Evolutionary conservation across 441 rosid species (phyloP).

Genomic region (Populus hybrid): DNA sequence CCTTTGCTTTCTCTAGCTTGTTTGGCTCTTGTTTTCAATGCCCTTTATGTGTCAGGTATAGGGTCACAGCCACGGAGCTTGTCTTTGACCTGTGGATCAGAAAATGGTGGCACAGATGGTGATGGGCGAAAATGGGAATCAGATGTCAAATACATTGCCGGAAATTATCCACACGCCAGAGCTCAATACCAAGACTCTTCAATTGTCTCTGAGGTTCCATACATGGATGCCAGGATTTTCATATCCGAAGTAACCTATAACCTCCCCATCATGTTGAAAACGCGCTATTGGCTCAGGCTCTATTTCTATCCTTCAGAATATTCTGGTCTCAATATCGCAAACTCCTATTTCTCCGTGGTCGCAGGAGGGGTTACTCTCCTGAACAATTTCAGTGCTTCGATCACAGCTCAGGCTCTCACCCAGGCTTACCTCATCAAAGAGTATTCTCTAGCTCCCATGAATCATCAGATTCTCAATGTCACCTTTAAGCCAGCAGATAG

Average conservation of each 20-base stretch:
- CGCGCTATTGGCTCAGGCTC: slow-evolving; percentile 42
- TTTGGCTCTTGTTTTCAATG: slow-evolving; percentile 23
- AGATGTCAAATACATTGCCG: slow-evolving; percentile 36
- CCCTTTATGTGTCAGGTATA: slow-evolving; percentile 8
- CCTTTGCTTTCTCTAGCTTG: slow-evolving; percentile 22
- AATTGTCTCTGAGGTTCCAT: slow-evolving; percentile 49
- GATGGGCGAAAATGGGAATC: slow-evolving; percentile 53
- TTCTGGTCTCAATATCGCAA: slow-evolving; percentile 33
- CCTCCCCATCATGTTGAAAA: slow-evolving; percentile 33
- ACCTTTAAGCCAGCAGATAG: slow-evolving; percentile 45
- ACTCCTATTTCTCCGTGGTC: slow-evolving; percentile 49
- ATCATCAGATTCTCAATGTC: slow-evolving; percentile 30
- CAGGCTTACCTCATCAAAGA: slow-evolving; percentile 56
- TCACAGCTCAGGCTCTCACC: slow-evolving; percentile 56
- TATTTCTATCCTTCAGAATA: slow-evolving; percentile 59
- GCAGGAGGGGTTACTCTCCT: slow-evolving; percentile 44
- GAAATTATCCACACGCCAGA: slow-evolving; percentile 24
- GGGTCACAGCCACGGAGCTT: slow-evolving; percentile 11
- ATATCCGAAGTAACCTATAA: slow-evolving; percentile 40
- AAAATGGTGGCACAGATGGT: slow-evolving; percentile 32
- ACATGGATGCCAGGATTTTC: slow-evolving; percentile 65
- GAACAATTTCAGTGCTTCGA: slow-evolving; percentile 58
- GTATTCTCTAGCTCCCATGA: slow-evolving; percentile 42
- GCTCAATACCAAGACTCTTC: slow-evolving; percentile 54
- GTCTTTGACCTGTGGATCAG: slow-evolving; percentile 46